These are phyloP conservation scores for Acaromyces ingoldii DNA, from an alignment of 1,284 basidiomycete genomes.

Conservation along the genomic window DNA sequence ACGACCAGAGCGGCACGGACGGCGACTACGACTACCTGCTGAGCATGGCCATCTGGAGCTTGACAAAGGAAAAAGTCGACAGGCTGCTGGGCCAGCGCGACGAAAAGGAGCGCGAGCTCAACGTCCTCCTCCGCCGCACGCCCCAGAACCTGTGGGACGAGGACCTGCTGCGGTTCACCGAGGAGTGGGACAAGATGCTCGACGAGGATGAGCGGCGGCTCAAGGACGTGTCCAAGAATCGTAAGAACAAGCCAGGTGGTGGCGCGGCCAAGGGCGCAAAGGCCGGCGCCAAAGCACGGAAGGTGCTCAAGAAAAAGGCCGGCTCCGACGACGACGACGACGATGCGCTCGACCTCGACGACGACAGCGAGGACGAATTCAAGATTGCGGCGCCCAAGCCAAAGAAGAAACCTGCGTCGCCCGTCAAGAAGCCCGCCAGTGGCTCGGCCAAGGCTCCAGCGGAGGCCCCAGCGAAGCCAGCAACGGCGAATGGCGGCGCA, in stretches of 20 bases:
- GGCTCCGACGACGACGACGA: constrained; percentile 57
- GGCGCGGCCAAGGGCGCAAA: constrained; percentile 60
- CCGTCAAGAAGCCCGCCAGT: constrained; percentile 17
- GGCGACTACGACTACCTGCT: constrained; percentile 91
- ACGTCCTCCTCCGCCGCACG: constrained; percentile 70
- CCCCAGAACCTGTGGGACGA: constrained; percentile 84
- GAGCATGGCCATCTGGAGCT: constrained; percentile 88
- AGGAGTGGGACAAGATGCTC: constrained; percentile 70
- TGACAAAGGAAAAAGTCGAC: constrained; percentile 91
- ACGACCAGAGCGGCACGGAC: constrained; percentile 37
- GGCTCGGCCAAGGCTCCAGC: neutral
- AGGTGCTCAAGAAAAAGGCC: constrained; percentile 57
- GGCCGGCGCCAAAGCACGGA: constrained; percentile 58
- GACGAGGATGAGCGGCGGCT: constrained; percentile 59
- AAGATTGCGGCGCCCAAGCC: constrained; percentile 12
- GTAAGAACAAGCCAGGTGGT: constrained; percentile 57
- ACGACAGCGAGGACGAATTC: constrained; percentile 37
- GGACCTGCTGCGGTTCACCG: constrained; percentile 78
- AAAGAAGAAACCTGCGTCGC: constrained; percentile 18
- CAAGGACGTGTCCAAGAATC: constrained; percentile 60
- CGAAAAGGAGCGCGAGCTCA: constrained; percentile 77
- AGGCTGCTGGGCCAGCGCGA: constrained; percentile 75
- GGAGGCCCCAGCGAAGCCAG: neutral
- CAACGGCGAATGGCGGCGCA: neutral
- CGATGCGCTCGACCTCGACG: constrained; percentile 13